phyloP scores from a whole-genome alignment of 306 rosid species.

The Pyrus communis region DNA sequence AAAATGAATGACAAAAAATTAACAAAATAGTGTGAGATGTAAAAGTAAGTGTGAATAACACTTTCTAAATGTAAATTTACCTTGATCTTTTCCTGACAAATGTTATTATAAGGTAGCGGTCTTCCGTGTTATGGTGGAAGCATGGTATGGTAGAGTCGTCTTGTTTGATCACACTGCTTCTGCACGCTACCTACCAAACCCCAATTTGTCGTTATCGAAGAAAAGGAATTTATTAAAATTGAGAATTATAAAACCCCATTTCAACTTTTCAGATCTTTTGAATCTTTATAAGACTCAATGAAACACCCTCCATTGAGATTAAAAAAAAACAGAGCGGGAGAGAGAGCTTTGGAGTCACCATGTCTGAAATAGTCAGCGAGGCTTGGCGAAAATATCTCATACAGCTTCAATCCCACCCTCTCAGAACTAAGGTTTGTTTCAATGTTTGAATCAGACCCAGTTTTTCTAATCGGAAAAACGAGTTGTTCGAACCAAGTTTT shows the following conservation, averaged over 20 bases:
- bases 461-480: too few relatives aligned
- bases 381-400: conserved; percentile 56
- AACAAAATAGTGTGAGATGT: too few relatives aligned
- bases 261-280: neutral
- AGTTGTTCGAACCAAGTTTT: neutral
- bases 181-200: conserved; percentile 7
- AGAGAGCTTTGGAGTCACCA: conserved; percentile 27
- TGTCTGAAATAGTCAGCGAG: conserved; percentile 60
- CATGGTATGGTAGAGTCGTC: neutral
- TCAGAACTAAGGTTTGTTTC: conserved; percentile 72
- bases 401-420: conserved; percentile 80
- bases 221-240: neutral
- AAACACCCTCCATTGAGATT: neutral
- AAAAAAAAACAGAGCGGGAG: neutral
- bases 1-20: too few relatives aligned
- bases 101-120: neutral
- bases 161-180: neutral
- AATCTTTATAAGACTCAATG: neutral
- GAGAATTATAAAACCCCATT: neutral
- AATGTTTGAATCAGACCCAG: neutral
- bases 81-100: neutral
- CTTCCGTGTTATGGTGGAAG: neutral
- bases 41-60: too few relatives aligned
- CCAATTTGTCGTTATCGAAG: conserved; percentile 12
- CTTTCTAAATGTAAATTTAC: neutral